Evolutionary conservation across 2,329 filamentous ascomycete genomes (phyloP).

Genomic region (Septoria petroselini): DNA sequence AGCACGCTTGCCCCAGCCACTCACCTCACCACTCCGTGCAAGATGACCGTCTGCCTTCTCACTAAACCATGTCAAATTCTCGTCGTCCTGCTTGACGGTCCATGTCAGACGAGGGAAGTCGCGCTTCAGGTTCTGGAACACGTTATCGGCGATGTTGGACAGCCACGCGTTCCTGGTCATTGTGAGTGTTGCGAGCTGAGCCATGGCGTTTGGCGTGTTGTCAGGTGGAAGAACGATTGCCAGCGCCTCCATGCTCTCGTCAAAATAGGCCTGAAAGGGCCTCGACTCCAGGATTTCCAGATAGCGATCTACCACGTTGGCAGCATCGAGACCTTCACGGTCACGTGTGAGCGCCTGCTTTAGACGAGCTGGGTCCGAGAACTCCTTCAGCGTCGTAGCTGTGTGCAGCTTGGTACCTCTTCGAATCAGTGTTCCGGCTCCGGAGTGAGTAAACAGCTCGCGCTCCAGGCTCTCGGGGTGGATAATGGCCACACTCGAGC

Average conservation of each 20-base stretch:
- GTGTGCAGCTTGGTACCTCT: conserved; percentile 85
- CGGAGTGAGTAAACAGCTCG: conserved; percentile 93
- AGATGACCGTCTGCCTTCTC: conserved; percentile 94
- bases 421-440: conserved; percentile 87
- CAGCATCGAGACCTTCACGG: conserved; percentile 75
- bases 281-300: conserved; percentile 72
- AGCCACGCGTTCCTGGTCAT: conserved; percentile 95
- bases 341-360: conserved; percentile 81
- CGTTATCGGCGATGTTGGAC: conserved; percentile 90
- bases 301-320: conserved; percentile 81
- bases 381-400: conserved; percentile 67
- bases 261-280: conserved; percentile 89
- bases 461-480: conserved; percentile 94
- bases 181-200: conserved; percentile 83
- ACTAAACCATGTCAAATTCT: conserved; percentile 97
- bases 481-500: conserved; percentile 94
- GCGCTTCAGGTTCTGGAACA: conserved; percentile 90
- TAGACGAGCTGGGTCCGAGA: conserved; percentile 71
- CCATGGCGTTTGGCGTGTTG: conserved; percentile 64
- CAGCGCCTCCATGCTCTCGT: conserved; percentile 89
- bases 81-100: conserved; percentile 94
- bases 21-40: conserved; percentile 66
- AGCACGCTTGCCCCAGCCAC: neutral
- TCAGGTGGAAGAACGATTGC: conserved; percentile 79
- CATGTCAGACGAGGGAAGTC: conserved; percentile 87